These are phyloP conservation scores for Metschnikowia gelsemii DNA, from an alignment of 805 yeast species.

Conservation along the genomic window DNA sequence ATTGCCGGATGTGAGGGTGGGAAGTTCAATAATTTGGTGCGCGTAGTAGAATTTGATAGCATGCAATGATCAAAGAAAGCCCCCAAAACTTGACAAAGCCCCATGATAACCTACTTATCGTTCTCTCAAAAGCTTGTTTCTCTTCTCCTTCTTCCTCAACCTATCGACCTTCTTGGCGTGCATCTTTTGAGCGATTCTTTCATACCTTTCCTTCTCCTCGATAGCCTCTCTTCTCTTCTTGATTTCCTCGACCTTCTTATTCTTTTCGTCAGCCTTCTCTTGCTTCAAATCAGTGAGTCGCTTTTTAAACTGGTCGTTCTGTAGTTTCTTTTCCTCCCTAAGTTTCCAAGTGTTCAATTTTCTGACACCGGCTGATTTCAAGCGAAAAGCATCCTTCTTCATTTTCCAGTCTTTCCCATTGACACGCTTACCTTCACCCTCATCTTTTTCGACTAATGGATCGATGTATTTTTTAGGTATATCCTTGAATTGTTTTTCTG, in stretches of 20 bases:
- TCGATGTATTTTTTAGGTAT: conserved; percentile 38
- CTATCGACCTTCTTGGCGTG: conserved; percentile 90
- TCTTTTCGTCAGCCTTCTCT: conserved; percentile 66
- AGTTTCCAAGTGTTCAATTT: conserved; percentile 56
- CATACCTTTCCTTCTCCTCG: conserved; percentile 88
- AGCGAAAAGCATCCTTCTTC: conserved; percentile 65
- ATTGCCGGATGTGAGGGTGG: too few relatives aligned
- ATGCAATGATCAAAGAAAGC: neutral
- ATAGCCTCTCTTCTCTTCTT: conserved; percentile 77
- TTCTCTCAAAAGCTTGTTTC: conserved; percentile 89
- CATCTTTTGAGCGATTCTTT: conserved; percentile 79
- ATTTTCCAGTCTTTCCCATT: conserved; percentile 75
- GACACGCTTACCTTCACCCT: conserved; percentile 49
- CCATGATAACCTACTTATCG: conserved; percentile 59
- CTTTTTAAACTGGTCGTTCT: conserved; percentile 65
- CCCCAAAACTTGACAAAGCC: neutral
- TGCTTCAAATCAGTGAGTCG: conserved; percentile 71
- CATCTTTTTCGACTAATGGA: conserved; percentile 35
- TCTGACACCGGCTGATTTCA: conserved; percentile 57
- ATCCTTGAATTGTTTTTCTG: conserved; percentile 29
- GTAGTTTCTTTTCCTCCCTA: conserved; percentile 63
- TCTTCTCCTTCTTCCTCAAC: conserved; percentile 85
- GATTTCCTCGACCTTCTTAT: conserved; percentile 51
- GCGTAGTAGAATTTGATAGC: neutral
- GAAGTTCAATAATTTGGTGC: too few relatives aligned